A percentile compares a stretch with the other conserved stretches of the same genome.
These are phyloP conservation scores for Salvia hispanica DNA, from an alignment of 257 asterid species.

Conservation along the genomic window DNA sequence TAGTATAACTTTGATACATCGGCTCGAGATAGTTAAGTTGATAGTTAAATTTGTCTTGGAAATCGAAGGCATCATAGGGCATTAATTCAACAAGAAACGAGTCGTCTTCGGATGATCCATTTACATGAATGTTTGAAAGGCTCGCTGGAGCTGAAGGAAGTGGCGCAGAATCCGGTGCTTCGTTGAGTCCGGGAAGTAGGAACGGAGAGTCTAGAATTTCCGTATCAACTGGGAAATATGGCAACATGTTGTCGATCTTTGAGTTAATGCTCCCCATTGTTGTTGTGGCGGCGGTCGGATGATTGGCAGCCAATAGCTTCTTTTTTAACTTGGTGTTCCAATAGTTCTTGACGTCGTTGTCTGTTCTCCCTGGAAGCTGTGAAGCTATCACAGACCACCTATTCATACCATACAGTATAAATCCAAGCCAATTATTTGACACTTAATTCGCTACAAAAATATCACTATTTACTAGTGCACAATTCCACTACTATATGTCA, in stretches of 20 bases:
- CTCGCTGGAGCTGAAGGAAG: slow-evolving; percentile 12
- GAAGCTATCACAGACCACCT: slow-evolving; percentile 81
- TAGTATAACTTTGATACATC: neutral
- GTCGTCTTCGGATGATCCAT: slow-evolving; percentile 11
- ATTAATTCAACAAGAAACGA: slow-evolving; percentile 17
- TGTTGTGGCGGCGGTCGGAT: neutral
- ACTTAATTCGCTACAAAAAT: no score
- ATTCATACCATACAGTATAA: no score
- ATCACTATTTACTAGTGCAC: no score
- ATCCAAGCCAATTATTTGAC: neutral
- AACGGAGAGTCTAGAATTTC: slow-evolving; percentile 28
- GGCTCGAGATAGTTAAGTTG: neutral
- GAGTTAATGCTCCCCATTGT: neutral
- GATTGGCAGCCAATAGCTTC: slow-evolving; percentile 28
- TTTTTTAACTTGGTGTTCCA: slow-evolving; percentile 74
- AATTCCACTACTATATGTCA: no score
- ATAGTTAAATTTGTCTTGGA: neutral
- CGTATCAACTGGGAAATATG: slow-evolving; percentile 22
- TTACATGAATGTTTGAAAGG: slow-evolving; percentile 27
- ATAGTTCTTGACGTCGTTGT: slow-evolving; percentile 69
- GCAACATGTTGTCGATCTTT: slow-evolving; percentile 15
- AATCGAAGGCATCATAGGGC: slow-evolving; percentile 10
- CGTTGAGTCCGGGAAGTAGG: slow-evolving; percentile 38
- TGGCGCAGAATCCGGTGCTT: slow-evolving; percentile 31
- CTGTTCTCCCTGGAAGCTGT: slow-evolving; percentile 63